phyloP scores from a whole-genome alignment of 768 basidiomycete genomes.

The Mycena filopes region DNA sequence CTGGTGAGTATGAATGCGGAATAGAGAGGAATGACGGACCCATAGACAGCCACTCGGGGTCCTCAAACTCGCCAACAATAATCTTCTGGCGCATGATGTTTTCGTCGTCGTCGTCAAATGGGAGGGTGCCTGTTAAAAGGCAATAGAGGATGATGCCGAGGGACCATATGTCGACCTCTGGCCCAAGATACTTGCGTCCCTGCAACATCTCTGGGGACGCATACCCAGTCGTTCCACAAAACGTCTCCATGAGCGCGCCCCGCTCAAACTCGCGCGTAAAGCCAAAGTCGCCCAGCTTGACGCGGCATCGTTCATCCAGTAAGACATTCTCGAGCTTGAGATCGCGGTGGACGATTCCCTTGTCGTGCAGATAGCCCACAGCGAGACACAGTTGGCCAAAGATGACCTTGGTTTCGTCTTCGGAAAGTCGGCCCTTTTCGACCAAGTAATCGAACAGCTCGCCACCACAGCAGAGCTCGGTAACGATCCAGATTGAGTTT shows the following conservation, averaged over 20 bases:
- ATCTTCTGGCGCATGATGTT: constrained; percentile 85
- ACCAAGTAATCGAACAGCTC: constrained; percentile 98
- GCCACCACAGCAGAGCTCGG: constrained; percentile 95
- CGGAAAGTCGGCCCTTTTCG: constrained; percentile 89
- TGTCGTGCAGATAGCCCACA: constrained; percentile 91
- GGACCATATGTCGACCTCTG: constrained; percentile 98
- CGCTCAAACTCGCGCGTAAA: constrained; percentile 93
- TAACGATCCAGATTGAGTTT: constrained; percentile 94
- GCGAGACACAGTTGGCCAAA: constrained; percentile 97
- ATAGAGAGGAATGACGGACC: constrained; percentile 61
- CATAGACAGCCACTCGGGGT: constrained; percentile 90
- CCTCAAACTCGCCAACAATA: constrained; percentile 86
- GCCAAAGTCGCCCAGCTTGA: constrained; percentile 95
- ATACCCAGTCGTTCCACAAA: constrained; percentile 95
- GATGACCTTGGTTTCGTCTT: constrained; percentile 85
- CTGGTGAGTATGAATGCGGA: neutral
- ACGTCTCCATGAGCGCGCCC: constrained; percentile 86
- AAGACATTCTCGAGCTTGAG: constrained; percentile 96
- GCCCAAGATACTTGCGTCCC: constrained; percentile 89
- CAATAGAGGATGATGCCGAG: constrained; percentile 92
- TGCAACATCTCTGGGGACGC: constrained; percentile 94
- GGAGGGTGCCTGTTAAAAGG: constrained; percentile 87
- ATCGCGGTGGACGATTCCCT: constrained; percentile 96
- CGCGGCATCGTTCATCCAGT: constrained; percentile 88
- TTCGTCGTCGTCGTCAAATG: constrained; percentile 93